Evolutionary conservation across 83 land plant genomes (phyloP).

Genomic region (Thuja plicata): DNA sequence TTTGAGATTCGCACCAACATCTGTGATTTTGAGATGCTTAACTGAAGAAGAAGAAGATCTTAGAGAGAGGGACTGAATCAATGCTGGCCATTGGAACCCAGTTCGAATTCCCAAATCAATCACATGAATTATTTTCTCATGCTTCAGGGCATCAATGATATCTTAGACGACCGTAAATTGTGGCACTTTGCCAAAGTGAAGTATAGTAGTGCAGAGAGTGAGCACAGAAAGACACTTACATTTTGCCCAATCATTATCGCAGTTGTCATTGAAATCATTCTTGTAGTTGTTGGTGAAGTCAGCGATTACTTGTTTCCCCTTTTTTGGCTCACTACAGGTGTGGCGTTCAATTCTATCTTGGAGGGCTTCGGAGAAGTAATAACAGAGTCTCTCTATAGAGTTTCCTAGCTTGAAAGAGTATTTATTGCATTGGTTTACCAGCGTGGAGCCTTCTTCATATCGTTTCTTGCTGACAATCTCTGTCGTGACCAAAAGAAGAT

Average conservation of each 20-base stretch:
- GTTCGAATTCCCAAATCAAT: too few species aligned
- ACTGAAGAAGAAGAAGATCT: background rate
- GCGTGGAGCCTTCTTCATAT: background rate
- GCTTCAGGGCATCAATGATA: too few species aligned
- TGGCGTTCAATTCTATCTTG: background rate
- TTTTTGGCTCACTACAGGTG: background rate
- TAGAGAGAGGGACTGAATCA: constrained; percentile 25
- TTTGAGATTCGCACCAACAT: constrained; percentile 12
- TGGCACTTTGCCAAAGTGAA: too few species aligned
- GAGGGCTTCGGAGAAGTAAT: background rate
- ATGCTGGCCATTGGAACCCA: constrained; percentile 26
- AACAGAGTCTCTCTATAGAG: background rate
- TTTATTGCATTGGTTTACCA: background rate
- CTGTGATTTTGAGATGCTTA: constrained; percentile 29
- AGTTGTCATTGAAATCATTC: too few species aligned
- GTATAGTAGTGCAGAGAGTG: too few species aligned
- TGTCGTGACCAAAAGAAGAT: background rate
- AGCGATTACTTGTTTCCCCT: too few species aligned
- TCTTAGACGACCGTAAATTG: too few species aligned
- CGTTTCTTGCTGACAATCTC: background rate
- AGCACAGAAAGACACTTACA: background rate
- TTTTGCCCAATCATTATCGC: too few species aligned
- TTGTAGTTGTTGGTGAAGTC: background rate
- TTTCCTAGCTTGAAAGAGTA: background rate
- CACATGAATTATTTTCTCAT: too few species aligned